Percentiles rank a stretch among this genome's conserved stretches.
Conservation (phyloP, 306 rosid species). For the Glycine tomentella region DNA sequence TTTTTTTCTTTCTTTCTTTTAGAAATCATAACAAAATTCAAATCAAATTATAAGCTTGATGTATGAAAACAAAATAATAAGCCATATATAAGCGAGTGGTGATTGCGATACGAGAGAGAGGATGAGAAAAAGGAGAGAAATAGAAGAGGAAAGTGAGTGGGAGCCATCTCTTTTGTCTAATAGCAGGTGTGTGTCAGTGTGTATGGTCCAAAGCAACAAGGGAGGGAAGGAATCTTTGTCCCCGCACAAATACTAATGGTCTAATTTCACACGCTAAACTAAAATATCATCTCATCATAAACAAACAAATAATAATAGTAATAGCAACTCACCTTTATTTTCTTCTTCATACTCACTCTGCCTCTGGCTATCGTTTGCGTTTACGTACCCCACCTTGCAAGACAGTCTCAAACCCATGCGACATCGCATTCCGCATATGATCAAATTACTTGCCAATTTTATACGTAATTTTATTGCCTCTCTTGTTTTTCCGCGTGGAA, state of each 20-base stretch:
- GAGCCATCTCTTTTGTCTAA: background rate
- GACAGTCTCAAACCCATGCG: background rate
- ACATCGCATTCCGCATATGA: constrained; percentile 1
- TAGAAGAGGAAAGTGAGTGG: background rate
- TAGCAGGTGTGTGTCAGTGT: background rate
- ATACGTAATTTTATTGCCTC: constrained; percentile 20
- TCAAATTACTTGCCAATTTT: background rate
- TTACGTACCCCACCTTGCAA: background rate
- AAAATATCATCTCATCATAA: no score
- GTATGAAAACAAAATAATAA: no score
- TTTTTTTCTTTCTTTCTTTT: no score
- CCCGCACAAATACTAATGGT: constrained; percentile 1
- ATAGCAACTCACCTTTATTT: background rate
- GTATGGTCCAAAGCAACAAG: constrained; percentile 21
- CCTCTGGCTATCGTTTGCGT: no score
- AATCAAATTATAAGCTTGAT: no score
- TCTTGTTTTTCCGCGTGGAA: constrained; percentile 2
- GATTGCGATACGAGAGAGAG: no score
- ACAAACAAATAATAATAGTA: background rate
- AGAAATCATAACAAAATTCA: no score
- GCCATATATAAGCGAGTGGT: no score
- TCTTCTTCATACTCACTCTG: background rate
- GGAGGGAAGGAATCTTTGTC: constrained; percentile 35
- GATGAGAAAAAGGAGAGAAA: background rate
- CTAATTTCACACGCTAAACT: no score